A percentile compares a stretch with the other conserved stretches of the same genome.
phyloP scores from a whole-genome alignment of 768 basidiomycete species.

The Asterophora lycoperdoides region DNA sequence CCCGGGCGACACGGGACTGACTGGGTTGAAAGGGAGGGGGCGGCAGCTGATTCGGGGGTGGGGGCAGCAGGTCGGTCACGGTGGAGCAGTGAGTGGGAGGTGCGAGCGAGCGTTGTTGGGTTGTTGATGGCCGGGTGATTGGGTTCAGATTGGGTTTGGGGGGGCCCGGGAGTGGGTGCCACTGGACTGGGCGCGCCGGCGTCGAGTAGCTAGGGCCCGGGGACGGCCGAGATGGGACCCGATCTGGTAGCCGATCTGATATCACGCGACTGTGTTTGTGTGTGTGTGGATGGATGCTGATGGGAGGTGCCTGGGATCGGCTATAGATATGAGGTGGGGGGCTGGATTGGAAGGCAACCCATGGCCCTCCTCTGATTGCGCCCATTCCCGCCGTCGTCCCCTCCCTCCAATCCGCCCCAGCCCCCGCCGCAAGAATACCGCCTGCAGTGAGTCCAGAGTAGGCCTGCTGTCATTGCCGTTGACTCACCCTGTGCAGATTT shows the following conservation, averaged over 20 bases:
- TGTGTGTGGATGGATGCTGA: slow-evolving; percentile 3
- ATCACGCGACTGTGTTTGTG: slow-evolving; percentile 2
- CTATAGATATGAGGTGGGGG: slow-evolving; percentile 15
- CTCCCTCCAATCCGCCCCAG: slow-evolving; percentile 29
- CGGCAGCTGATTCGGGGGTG: too few relatives aligned
- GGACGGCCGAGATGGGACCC: background rate
- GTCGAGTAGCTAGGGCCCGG: too few relatives aligned
- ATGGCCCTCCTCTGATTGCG: slow-evolving; percentile 22
- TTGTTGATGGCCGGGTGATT: too few relatives aligned
- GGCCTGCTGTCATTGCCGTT: slow-evolving; percentile 2
- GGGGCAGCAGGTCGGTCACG: too few relatives aligned
- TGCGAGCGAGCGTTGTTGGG: too few relatives aligned
- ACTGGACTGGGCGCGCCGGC: too few relatives aligned
- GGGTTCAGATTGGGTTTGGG: too few relatives aligned
- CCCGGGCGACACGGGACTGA: too few relatives aligned
- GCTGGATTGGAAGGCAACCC: too few relatives aligned
- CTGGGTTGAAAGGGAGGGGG: too few relatives aligned
- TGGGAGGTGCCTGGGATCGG: slow-evolving; percentile 12
- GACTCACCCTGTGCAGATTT: slow-evolving; percentile 50
- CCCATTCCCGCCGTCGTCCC: slow-evolving; percentile 5
- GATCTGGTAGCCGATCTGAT: background rate
- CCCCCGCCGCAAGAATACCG: slow-evolving; percentile 49
- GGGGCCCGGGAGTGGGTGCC: too few relatives aligned
- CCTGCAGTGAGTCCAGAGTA: slow-evolving; percentile 34
- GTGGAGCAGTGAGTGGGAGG: too few relatives aligned